Conservation (phyloP, 192 early-diverging fungal species). For the Linnemannia hyalina region DNA sequence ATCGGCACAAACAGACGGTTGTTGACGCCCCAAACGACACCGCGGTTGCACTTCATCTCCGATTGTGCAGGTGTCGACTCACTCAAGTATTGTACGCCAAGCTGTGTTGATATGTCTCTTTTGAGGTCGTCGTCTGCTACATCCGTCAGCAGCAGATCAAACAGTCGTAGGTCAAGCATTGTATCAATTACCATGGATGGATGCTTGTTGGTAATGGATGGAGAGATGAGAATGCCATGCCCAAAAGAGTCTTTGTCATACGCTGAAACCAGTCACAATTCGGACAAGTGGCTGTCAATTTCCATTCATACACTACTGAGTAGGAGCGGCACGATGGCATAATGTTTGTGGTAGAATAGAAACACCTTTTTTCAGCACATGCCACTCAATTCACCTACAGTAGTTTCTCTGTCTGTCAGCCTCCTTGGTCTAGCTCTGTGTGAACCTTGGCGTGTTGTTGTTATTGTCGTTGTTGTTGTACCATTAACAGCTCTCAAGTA, state of each 20-base stretch:
- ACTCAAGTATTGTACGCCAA: slow-evolving; percentile 12
- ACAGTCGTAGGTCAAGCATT: slow-evolving; percentile 7
- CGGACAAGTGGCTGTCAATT: neutral
- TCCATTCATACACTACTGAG: too few relatives aligned
- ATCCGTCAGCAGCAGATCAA: slow-evolving; percentile 7
- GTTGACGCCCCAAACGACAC: slow-evolving; percentile 12
- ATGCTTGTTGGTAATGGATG: slow-evolving; percentile 12
- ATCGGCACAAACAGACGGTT: neutral
- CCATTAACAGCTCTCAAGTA: too few relatives aligned
- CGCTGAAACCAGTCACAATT: neutral
- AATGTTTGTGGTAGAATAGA: neutral
- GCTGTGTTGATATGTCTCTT: slow-evolving; percentile 8
- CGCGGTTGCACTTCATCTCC: neutral
- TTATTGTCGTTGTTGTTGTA: too few relatives aligned
- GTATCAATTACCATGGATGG: slow-evolving; percentile 10
- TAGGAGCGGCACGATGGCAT: too few relatives aligned
- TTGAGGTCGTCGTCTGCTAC: slow-evolving; percentile 10
- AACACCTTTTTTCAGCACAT: neutral
- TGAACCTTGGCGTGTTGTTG: neutral
- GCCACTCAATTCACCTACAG: neutral
- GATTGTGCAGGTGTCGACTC: too few relatives aligned
- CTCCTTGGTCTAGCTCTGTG: neutral
- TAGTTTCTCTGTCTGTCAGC: neutral
- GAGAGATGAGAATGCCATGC: slow-evolving; percentile 9
- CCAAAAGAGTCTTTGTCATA: slow-evolving; percentile 3